Base-by-base conservation (phyloP, 2,329 filamentous ascomycete species). In the Ophiocordyceps camponoti-leonardi region DNA sequence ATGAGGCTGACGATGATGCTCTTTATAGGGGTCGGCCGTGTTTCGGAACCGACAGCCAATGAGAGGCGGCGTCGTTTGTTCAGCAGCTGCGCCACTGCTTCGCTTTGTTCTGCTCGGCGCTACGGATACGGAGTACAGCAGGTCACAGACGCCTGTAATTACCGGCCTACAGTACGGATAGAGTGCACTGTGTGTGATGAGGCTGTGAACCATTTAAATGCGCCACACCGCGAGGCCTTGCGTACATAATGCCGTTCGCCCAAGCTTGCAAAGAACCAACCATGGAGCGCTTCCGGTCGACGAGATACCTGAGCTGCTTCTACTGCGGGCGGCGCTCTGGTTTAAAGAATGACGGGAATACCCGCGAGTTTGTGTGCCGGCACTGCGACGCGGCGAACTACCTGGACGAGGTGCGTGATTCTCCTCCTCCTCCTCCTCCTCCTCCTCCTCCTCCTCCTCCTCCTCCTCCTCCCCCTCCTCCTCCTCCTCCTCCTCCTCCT, bases 361-460 rank as follows among this genome's bases (percentile, higher is more conserved):
- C 77, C 47, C 72, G 69, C 58, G 72, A 78, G 55, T 94, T 88
- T 64, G 68, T 79, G 42, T 94, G 87, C 63, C 65, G 73, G 19
- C 68, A 74, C 49, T 98, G 92, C 68, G 84, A 92, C 55, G 84
- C 88, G 18, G 79, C 81, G 48, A 98, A 96, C 62, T 84, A 86
- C 65, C 69, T 95, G 30, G 92, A 98, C 59, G 73, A 90, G 67
- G 87, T 92, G 66, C 20, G 49, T 12, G 11, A 6, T 14, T 14
- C 30, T 31, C 30, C 14, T n/a, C n/a, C n/a, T n/a, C n/a, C n/a
- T n/a, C n/a, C n/a, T n/a, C n/a, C n/a, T n/a, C n/a, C n/a, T n/a
- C n/a, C n/a, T n/a, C n/a, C n/a, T n/a, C n/a, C n/a, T n/a, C n/a
- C n/a, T n/a, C n/a, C n/a, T n/a, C n/a, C n/a, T n/a, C n/a, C n/a